Evolutionary conservation across 441 rosid species (phyloP), one percentile per base, ranked within the genome.

Genomic region (Eruca vesicaria): DNA sequence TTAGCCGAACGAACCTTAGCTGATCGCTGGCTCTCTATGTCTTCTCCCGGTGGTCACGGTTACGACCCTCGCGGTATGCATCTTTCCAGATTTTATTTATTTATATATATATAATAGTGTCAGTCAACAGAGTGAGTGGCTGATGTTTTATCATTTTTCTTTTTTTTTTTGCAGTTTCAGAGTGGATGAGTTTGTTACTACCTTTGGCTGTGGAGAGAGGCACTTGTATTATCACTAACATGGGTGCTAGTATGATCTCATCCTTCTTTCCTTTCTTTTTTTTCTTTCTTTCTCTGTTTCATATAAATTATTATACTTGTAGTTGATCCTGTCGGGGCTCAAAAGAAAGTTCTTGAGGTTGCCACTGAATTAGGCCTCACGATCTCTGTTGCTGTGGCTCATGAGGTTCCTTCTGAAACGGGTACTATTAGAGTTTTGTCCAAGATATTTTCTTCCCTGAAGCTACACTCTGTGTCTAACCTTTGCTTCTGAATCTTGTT

Each of bases 1-100:
- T 82, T 94, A 71, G 98, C 97, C 3, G 98, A 94, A 65, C 92
- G 97, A 36, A 90, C 98, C n/a, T 90, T 94, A 4, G 94, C 93
- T 16, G 97, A 92, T 69, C 88, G 91, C 5, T 92, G 83, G 82
- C 94, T 85, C 65, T 80, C 66, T 31, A 80, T 84, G 90, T 55
- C 80, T 41, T 73, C 89, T 18, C n/a, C n/a, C n/a, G 95, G 97
- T 23, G 89, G 87, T 63, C 78, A 80, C 62, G 98, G 98, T 55
- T 92, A 69, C 60, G 97, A 90, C 77, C 75, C 97, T 72, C 92
- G 88, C 48, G 86, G 98, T 92, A 86, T n/a, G n/a, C n/a, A n/a
- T n/a, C n/a, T n/a, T n/a, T n/a, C n/a, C n/a, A n/a, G n/a, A n/a
- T n/a, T n/a, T n/a, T n/a, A n/a, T n/a, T n/a, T n/a, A n/a, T n/a